Base-by-base conservation (phyloP, 208 protist genomes). In the Balamuthia mandrillaris region DNA sequence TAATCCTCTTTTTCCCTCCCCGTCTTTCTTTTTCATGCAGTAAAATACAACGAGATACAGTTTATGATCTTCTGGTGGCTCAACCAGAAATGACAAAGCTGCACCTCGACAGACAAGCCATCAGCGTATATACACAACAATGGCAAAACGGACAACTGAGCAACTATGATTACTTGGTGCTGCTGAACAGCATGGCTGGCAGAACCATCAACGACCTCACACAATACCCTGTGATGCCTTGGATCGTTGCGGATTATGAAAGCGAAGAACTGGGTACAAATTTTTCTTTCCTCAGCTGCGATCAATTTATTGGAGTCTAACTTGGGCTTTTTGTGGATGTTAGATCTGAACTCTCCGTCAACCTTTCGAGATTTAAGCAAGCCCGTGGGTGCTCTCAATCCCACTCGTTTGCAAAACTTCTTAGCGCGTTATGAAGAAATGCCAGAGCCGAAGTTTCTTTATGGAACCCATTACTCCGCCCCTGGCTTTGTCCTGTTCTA, bases 381-480 rank as follows among this genome's bases (percentile, higher is more conserved):
- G 78, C 96, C 96, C 0, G 95, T 98, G 18, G 96, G 96, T 9
- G 96, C 96, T 1, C 86, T 98, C 0, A 92, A 95, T 47, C 60
- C 51, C 7, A 52, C 78, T 14, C 89, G 96, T 27, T 88, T 98
- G 12, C 58, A 85, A 4, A 61, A 78, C 51, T 93, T 98, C 31
- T 39, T 87, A 58, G 51, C 88, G 27, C 70, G 90, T 6, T 94
- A 91, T 33, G 27, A 85, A 33, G 87, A 94, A 21, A 94, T 94
- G 58, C 92, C 92, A 5, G 86, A 90, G 16, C 54, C 56, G 3
- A 49, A 84, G 45, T 95, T 95, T 56, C 88, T 98, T 0, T 98
- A 97, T 83, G 95, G 96, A 3, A 97, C 96, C 7, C 97, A 98
- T 89, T 98, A 98, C 88, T 97, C 95, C 18, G 96, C 94, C 18